Conservation (phyloP, 192 early-diverging fungal species). For the Tieghemiomyces parasiticus region DNA sequence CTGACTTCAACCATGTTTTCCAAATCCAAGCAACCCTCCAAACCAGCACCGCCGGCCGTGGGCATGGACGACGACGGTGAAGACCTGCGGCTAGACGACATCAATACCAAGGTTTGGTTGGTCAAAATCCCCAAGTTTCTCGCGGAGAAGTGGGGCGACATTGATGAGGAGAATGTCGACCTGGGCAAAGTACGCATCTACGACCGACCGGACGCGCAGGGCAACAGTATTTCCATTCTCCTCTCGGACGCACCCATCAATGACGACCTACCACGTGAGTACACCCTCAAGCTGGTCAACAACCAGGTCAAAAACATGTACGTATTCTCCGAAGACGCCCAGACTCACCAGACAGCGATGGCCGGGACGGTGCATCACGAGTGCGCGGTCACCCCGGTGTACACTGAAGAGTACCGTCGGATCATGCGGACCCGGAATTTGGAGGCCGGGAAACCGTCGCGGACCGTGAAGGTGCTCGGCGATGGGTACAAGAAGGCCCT, state of each 20-base stretch:
- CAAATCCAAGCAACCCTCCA: no score
- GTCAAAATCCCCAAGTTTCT: conserved; percentile 88
- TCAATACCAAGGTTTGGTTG: conserved; percentile 73
- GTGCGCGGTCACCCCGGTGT: conserved; percentile 44
- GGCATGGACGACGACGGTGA: conserved; percentile 48
- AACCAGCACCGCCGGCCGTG: no score
- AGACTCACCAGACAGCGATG: conserved; percentile 34
- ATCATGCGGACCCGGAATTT: conserved; percentile 52
- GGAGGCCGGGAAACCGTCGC: conserved; percentile 33
- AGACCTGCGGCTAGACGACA: conserved; percentile 44
- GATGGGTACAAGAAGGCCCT: conserved; percentile 24
- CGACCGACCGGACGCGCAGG: conserved; percentile 32
- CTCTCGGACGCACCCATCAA: conserved; percentile 44
- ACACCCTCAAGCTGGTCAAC: conserved; percentile 56
- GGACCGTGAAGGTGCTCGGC: conserved; percentile 32
- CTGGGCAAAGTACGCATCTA: conserved; percentile 70
- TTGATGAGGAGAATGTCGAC: conserved; percentile 47
- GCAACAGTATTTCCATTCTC: conserved; percentile 43
- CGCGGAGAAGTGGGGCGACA: conserved; percentile 64
- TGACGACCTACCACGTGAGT: conserved; percentile 63
- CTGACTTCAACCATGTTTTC: no score
- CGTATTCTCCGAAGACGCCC: conserved; percentile 57
- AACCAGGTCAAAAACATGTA: conserved; percentile 55
- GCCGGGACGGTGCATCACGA: conserved; percentile 59
- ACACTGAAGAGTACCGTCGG: conserved; percentile 37